Evolutionary conservation across 768 basidiomycete genomes (phyloP).

Genomic region (Tubosaeta sp.): DNA sequence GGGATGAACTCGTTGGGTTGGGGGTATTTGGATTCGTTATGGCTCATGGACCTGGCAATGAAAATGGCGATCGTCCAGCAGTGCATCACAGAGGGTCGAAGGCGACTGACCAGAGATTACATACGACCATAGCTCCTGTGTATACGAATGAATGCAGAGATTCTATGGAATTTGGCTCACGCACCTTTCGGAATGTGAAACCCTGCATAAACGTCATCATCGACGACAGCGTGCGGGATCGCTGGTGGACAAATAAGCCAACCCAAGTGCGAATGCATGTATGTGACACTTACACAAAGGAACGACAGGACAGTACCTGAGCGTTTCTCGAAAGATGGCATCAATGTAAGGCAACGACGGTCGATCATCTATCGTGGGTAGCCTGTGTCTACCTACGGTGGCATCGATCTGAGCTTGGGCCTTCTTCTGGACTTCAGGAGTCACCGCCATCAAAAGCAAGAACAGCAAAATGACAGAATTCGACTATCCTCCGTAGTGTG

Average conservation of each 20-base stretch:
- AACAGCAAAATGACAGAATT: slow-evolving; percentile 22
- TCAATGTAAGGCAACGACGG: slow-evolving; percentile 18
- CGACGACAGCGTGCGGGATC: slow-evolving; percentile 29
- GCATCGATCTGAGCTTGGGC: slow-evolving; percentile 23
- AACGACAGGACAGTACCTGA: slow-evolving; percentile 12
- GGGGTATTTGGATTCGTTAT: slow-evolving; percentile 31
- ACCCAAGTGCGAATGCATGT: not conserved
- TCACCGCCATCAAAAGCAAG: slow-evolving; percentile 16
- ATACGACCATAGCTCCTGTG: slow-evolving; percentile 14
- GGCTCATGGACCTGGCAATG: slow-evolving; percentile 20
- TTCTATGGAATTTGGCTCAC: not conserved
- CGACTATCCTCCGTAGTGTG: slow-evolving; percentile 10
- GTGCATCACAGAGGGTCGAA: not conserved
- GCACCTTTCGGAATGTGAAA: slow-evolving; percentile 46
- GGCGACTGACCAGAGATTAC: slow-evolving; percentile 17
- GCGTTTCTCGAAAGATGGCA: slow-evolving; percentile 16
- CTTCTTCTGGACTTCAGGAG: slow-evolving; percentile 14
- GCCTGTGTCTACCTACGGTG: slow-evolving; percentile 8
- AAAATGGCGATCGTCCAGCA: not conserved
- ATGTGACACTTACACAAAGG: slow-evolving; percentile 12
- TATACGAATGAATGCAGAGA: not conserved
- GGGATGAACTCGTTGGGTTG: slow-evolving; percentile 36
- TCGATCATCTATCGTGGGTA: slow-evolving; percentile 16
- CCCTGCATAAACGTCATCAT: slow-evolving; percentile 43
- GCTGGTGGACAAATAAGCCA: slow-evolving; percentile 8